Evolutionary conservation across 495 filamentous ascomycete species (phyloP), one percentile per base, ranked within the genome.

Genomic region (Lindgomyces ingoldianus): DNA sequence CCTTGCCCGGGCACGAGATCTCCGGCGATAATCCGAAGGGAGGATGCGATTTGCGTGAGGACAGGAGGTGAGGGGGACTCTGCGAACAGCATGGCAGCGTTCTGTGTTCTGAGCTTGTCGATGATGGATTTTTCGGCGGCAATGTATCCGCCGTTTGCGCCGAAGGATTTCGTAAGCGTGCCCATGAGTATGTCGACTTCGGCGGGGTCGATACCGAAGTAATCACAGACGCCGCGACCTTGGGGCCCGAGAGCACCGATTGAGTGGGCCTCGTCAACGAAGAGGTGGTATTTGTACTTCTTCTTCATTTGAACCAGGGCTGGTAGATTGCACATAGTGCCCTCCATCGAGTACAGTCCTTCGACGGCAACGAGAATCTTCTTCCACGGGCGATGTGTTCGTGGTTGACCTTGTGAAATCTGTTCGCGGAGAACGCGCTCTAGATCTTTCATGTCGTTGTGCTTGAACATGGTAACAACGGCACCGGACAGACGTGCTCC

Each of bases 281-380:
- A 98, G 16, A 98, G 84, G 72, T 90, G 81, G 79, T 96, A 98
- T 81, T 96, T 98, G 84, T 98, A 98, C 70, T 89, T 91, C 73
- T 87, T 89, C 81, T 94, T 96, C 69, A 98, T 82, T 39, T 80
- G 81, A 60, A 98, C 75, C 42, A 98, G 75, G 60, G 90, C 91
- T 14, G 93, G 94, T 27, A 98, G 84, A 71, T 98, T 93, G 74
- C 89, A 91, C 93, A 98, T 97, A 46, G 93, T 96, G 29, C 94
- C 94, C 77, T 98, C 94, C 94, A 98, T 98, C 1, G 93, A 97
- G 79, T 98, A 98, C 0, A 98, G 84, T 61, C 94, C 94, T 74
- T 98, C 94, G 39, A 98, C 91, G 33, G 93, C 92, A 52, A 98
- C 91, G 48, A 98, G 78, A 62, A 98, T 98, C 83, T 96, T 98